A percentile compares a stretch with the other conserved stretches of the same genome.
Evolutionary conservation across 192 early-diverging fungal genomes (phyloP).

Genomic region (Backusella psychrophila): DNA sequence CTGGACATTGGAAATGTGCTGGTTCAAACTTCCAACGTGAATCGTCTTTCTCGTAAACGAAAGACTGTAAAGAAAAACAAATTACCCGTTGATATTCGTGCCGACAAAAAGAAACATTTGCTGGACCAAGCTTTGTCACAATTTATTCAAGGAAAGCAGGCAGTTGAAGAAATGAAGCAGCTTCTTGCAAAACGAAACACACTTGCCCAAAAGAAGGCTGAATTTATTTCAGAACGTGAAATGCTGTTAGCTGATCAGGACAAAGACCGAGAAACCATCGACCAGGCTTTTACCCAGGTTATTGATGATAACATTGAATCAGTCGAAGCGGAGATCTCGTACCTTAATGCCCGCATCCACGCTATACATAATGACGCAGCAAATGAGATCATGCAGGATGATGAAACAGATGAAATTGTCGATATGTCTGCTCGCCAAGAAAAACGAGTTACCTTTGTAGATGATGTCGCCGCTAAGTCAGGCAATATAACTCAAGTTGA

Average conservation of each 20-base stretch:
- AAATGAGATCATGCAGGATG: constrained; percentile 17
- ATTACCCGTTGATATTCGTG: constrained; percentile 18
- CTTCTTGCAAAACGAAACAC: constrained; percentile 42
- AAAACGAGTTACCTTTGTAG: constrained; percentile 35
- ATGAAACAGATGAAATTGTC: constrained; percentile 5
- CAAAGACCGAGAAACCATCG: background rate
- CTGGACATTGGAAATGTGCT: constrained; percentile 16
- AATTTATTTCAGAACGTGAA: constrained; percentile 47
- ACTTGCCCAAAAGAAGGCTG: constrained; percentile 41
- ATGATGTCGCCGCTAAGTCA: constrained; percentile 4
- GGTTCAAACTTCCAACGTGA: constrained; percentile 19
- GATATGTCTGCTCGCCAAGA: constrained; percentile 17
- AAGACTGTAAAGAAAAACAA: background rate
- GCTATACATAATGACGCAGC: constrained; percentile 50
- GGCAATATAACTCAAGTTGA: background rate
- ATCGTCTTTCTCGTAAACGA: constrained; percentile 1
- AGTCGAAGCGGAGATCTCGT: constrained; percentile 50
- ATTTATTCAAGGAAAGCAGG: constrained; percentile 49
- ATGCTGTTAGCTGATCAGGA: constrained; percentile 31
- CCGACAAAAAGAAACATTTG: constrained; percentile 47
- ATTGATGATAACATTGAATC: constrained; percentile 54
- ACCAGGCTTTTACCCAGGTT: constrained; percentile 35
- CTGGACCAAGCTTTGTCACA: constrained; percentile 47
- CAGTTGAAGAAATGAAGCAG: constrained; percentile 45
- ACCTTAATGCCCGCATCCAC: constrained; percentile 48